These are phyloP conservation scores for Boletales sp. DNA, from an alignment of 768 basidiomycete species.

Conservation along the genomic window DNA sequence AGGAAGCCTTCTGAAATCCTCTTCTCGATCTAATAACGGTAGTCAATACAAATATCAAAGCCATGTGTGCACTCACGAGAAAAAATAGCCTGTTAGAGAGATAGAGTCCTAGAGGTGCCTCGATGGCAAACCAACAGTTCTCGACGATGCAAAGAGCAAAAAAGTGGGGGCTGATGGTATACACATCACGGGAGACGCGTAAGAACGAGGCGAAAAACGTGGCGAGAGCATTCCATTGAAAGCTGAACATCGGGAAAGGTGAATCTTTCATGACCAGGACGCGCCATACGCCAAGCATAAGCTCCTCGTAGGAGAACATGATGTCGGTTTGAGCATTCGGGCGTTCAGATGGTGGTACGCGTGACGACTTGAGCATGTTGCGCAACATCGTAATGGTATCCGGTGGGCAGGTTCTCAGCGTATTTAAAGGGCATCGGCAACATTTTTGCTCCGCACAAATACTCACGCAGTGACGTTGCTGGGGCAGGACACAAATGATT, in stretches of 20 bases:
- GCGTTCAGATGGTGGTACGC: too few relatives aligned
- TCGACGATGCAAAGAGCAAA: background rate
- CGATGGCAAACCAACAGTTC: constrained; percentile 19
- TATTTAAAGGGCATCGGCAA: too few relatives aligned
- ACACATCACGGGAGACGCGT: constrained; percentile 20
- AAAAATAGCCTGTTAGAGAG: constrained; percentile 20
- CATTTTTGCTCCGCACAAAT: too few relatives aligned
- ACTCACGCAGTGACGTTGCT: too few relatives aligned
- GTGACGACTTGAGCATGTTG: too few relatives aligned
- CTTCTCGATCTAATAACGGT: constrained; percentile 19
- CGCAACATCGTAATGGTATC: too few relatives aligned
- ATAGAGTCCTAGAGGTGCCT: constrained; percentile 17
- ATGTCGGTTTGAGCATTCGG: too few relatives aligned
- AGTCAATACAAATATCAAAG: background rate
- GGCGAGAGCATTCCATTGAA: constrained; percentile 7
- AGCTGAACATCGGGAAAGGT: constrained; percentile 1
- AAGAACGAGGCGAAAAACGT: constrained; percentile 2
- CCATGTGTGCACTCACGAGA: constrained; percentile 9
- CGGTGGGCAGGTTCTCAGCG: too few relatives aligned
- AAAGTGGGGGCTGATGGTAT: constrained; percentile 10
- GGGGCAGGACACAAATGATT: too few relatives aligned
- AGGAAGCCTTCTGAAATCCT: constrained; percentile 3
- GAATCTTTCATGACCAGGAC: constrained; percentile 15
- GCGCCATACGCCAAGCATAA: constrained; percentile 24
- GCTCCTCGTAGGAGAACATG: constrained; percentile 6